These are phyloP conservation scores for Glycine soja DNA, from an alignment of 306 rosid genomes.

Conservation along the genomic window DNA sequence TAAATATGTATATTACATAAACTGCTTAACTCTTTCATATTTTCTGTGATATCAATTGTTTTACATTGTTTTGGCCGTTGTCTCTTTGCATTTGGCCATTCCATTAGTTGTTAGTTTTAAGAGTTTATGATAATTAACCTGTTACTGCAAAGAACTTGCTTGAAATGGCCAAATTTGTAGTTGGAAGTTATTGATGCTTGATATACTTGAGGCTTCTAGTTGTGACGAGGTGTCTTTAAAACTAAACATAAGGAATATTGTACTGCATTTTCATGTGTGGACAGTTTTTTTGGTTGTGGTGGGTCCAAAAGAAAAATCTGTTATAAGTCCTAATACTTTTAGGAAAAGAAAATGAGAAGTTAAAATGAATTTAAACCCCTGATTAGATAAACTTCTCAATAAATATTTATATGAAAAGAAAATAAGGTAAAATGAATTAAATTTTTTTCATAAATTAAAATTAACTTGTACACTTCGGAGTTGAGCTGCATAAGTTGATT, in stretches of 20 bases:
- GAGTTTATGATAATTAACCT: no score
- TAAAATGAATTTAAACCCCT: no score
- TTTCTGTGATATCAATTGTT: no score
- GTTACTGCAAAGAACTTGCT: constrained; percentile 4
- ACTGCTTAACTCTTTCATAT: no score
- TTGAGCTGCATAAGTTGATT: background rate
- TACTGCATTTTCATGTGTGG: background rate
- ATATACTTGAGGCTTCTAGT: background rate
- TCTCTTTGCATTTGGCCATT: no score
- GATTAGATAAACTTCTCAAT: no score
- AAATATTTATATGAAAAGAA: background rate
- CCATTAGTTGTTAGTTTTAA: no score
- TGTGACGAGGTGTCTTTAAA: background rate
- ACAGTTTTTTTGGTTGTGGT: background rate
- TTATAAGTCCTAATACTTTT: background rate
- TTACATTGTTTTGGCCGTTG: no score
- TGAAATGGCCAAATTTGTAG: background rate
- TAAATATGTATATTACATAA: no score
- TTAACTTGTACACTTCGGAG: background rate
- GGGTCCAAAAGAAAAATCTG: constrained; percentile 16
- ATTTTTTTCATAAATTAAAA: background rate
- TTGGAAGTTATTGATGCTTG: background rate
- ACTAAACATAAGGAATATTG: constrained; percentile 12
- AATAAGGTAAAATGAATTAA: background rate
- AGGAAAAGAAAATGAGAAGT: no score